Evolutionary conservation across 495 filamentous ascomycete species (phyloP).

Genomic region (Recurvomyces mirabilis): DNA sequence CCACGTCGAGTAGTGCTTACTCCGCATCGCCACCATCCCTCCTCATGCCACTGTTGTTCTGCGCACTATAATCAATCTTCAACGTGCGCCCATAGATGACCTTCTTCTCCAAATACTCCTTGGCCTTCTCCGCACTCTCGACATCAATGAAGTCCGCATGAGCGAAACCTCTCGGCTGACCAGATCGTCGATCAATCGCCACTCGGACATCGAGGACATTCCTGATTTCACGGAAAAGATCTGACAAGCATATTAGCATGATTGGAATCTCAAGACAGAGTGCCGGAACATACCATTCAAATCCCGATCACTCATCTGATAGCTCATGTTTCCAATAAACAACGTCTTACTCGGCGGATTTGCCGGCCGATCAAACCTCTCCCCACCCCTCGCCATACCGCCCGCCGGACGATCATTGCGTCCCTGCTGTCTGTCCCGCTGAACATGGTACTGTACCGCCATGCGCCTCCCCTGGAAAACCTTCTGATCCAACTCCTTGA

Average conservation of each 20-base stretch:
- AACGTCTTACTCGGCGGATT: slow-evolving; percentile 52
- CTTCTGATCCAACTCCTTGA: slow-evolving; percentile 52
- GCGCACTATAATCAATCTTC: slow-evolving; percentile 40
- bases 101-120: slow-evolving; percentile 44
- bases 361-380: not conserved
- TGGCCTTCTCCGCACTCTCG: slow-evolving; percentile 47
- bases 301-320: slow-evolving; percentile 79
- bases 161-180: slow-evolving; percentile 77
- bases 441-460: slow-evolving; percentile 42
- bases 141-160: slow-evolving; percentile 75
- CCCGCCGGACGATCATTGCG: not conserved
- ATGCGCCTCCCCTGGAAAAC: slow-evolving; percentile 72
- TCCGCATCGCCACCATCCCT: not conserved
- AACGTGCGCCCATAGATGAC: slow-evolving; percentile 55
- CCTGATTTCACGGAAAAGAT: slow-evolving; percentile 59
- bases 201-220: slow-evolving; percentile 75
- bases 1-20: no score
- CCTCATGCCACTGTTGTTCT: not conserved
- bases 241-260: no score
- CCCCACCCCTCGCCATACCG: not conserved
- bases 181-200: slow-evolving; percentile 78
- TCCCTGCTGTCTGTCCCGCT: not conserved
- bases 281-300: slow-evolving; percentile 41
- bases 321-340: slow-evolving; percentile 83
- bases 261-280: no score